Conservation (phyloP, 2,329 filamentous ascomycete genomes). For the Ophiostoma sp. region DNA sequence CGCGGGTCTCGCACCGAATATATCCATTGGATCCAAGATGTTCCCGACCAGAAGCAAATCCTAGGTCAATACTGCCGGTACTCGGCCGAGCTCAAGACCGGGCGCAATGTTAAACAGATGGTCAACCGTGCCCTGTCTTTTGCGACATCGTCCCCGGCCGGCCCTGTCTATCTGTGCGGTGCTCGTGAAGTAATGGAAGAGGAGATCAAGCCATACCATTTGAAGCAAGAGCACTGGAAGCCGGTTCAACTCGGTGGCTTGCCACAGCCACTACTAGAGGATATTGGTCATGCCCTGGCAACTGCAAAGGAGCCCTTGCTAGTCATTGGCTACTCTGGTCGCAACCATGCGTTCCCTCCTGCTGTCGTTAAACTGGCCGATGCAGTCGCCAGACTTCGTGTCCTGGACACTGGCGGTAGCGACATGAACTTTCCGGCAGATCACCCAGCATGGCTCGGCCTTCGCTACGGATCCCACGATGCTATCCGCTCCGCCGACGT, state of each 20-base stretch:
- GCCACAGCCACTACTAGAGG: constrained; percentile 46
- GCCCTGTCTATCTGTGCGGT: constrained; percentile 73
- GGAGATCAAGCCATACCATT: constrained; percentile 65
- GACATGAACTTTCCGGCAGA: constrained; percentile 76
- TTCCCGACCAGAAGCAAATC: constrained; percentile 41
- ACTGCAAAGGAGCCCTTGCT: constrained; percentile 61
- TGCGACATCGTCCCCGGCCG: constrained; percentile 68
- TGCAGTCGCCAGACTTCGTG: constrained; percentile 60
- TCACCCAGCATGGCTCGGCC: constrained; percentile 62
- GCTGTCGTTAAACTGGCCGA: constrained; percentile 63
- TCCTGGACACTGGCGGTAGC: constrained; percentile 70
- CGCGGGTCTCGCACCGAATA: constrained; percentile 39
- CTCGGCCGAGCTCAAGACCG: constrained; percentile 73
- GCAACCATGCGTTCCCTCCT: constrained; percentile 58
- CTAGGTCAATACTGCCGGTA: constrained; percentile 82
- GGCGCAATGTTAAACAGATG: constrained; percentile 82
- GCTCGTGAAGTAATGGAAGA: constrained; percentile 81
- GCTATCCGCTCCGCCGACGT: constrained; percentile 71
- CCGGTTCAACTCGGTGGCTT: constrained; percentile 62
- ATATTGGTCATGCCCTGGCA: constrained; percentile 58
- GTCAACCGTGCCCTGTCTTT: constrained; percentile 81
- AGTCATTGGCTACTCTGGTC: constrained; percentile 64
- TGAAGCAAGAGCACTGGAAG: constrained; percentile 66
- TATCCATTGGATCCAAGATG: constrained; percentile 40
- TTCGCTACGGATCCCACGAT: constrained; percentile 69